Evolutionary conservation across 345 rosid genomes (phyloP), one percentile per base, ranked within the genome.

Genomic region (Passiflora organensis): DNA sequence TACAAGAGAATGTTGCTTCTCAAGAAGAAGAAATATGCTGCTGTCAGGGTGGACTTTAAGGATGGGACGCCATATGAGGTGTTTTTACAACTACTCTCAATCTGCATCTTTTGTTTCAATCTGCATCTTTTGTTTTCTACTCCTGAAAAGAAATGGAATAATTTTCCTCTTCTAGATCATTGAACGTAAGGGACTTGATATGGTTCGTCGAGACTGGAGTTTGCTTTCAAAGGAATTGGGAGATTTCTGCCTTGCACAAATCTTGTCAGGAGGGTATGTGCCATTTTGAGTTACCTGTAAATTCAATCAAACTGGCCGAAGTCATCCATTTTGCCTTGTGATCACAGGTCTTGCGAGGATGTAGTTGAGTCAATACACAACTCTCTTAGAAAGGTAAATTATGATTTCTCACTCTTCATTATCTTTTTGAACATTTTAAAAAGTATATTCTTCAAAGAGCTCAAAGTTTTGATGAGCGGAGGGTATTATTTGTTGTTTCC

Each of bases 201-300:
- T 86, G 97, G 99, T 93, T 77, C 91, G 99, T 54, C 87, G 97
- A 64, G 99, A 89, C 68, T 93, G 97, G 99, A 93, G 99, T 66
- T 73, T 89, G 79, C 75, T 93, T 41, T 80, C 99, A 60, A 93
- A 93, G 81, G 96, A 89, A 72, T 61, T 81, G 65, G 99, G 99
- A 67, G 95, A 89, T 70, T 81, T 77, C 67, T 89, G 97, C 72
- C 73, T 93, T 42, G 62, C 76, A 63, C 86, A 86, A 76, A 93
- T 93, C 63, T 72, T 93, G 72, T 84, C 83, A n/a, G 99, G 93
- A 79, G 87, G 94, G 99, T 89, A 74, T 72, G 72, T 59, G 53
- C 39, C 63, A 12, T 41, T 41, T 53, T 56, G 37, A 19, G 41
- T 21, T 13, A 11, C 38, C 23, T 46, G 41, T 67, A 32, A 66